These are phyloP conservation scores for Adiantum capillusveneris DNA, from an alignment of 75 land plant species.

Conservation along the genomic window DNA sequence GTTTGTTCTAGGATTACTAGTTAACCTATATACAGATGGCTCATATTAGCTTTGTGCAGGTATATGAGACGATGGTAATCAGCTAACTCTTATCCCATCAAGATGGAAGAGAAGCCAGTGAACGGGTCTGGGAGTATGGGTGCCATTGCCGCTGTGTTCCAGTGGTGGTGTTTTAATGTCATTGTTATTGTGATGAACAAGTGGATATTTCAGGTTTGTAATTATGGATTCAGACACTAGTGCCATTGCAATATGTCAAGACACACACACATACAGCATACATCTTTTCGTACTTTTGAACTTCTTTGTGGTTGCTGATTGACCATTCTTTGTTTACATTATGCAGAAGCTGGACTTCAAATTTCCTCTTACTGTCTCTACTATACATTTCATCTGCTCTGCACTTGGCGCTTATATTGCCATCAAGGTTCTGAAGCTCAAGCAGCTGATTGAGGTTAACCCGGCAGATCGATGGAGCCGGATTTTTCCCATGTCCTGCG, in stretches of 20 bases:
- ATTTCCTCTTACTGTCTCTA: slow-evolving; percentile 83
- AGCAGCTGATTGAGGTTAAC: slow-evolving; percentile 78
- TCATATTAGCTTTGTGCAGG: too few relatives aligned
- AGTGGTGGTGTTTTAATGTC: slow-evolving; percentile 89
- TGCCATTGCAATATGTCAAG: too few relatives aligned
- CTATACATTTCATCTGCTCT: slow-evolving; percentile 83
- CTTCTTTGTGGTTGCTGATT: too few relatives aligned
- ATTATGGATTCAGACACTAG: too few relatives aligned
- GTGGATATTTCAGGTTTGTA: slow-evolving; percentile 98
- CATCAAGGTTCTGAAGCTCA: slow-evolving; percentile 70
- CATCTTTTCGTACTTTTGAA: too few relatives aligned
- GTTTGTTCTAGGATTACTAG: too few relatives aligned
- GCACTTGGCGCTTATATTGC: slow-evolving; percentile 75
- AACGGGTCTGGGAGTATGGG: slow-evolving; percentile 21
- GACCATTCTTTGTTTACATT: too few relatives aligned
- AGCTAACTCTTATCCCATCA: too few relatives aligned
- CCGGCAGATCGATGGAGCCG: slow-evolving; percentile 81
- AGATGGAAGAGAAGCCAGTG: slow-evolving; percentile 18
- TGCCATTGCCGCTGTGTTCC: slow-evolving; percentile 56
- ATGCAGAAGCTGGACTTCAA: slow-evolving; percentile 86
- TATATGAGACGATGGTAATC: too few relatives aligned
- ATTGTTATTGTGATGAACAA: slow-evolving; percentile 81
- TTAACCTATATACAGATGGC: too few relatives aligned
- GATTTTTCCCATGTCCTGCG: slow-evolving; percentile 93
- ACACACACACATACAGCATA: too few relatives aligned